A percentile compares a stretch with the other conserved stretches of the same genome.
Evolutionary conservation across 352 stramenopile species (phyloP).

Genomic region (Phytopythium mirpurense): DNA sequence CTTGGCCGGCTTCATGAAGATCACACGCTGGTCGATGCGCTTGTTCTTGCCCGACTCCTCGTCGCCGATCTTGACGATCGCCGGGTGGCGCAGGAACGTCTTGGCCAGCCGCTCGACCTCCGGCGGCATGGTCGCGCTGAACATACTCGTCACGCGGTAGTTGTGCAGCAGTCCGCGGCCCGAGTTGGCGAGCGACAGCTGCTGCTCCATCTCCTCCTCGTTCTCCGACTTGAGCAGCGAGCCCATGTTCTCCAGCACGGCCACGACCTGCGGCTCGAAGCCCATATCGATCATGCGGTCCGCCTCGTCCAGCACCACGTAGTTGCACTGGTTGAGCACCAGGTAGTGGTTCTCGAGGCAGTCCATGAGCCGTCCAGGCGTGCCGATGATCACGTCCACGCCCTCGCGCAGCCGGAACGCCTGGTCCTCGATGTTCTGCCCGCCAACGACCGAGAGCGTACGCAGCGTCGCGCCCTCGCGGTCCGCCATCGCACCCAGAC

Average conservation of each 20-base stretch:
- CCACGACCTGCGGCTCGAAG: conserved; percentile 96
- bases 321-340: neutral
- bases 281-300: conserved; percentile 98
- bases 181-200: conserved; percentile 65
- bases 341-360: conserved; percentile 97
- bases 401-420: conserved; percentile 93
- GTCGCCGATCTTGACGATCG: conserved; percentile 97
- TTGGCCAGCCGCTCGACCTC: conserved; percentile 97
- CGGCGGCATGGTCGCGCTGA: conserved; percentile 97
- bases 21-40: conserved; percentile 95
- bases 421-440: conserved; percentile 91
- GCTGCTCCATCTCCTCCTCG: conserved; percentile 94
- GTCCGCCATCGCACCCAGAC: too few relatives aligned
- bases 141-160: conserved; percentile 94
- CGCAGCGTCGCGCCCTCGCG: too few relatives aligned
- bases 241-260: conserved; percentile 97
- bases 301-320: conserved; percentile 97
- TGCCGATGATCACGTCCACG: conserved; percentile 98
- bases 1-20: conserved; percentile 91
- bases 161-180: conserved; percentile 44
- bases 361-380: conserved; percentile 97
- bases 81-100: conserved; percentile 95
- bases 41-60: conserved; percentile 98
- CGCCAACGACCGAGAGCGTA: conserved; percentile 72
- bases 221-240: conserved; percentile 96